Base-by-base conservation (phyloP, 2,329 filamentous ascomycete genomes). In the Penicillium sp. region DNA sequence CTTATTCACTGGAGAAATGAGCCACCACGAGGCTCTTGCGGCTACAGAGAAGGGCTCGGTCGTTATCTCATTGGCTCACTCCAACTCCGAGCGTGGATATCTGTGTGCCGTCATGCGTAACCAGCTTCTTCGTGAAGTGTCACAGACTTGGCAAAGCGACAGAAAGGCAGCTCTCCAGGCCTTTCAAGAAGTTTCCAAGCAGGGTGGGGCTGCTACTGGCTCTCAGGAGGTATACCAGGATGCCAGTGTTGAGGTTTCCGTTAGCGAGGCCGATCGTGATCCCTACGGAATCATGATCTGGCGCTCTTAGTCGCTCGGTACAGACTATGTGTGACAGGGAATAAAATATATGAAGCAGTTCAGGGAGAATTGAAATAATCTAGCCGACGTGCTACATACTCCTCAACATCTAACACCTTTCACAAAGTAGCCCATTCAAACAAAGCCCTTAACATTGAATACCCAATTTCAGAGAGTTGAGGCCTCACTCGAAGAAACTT, bases 1-100 rank as follows among this genome's bases (percentile, higher is more conserved):
- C 39, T 77, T 96, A 4, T 90, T 99, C 66, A 98, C 92, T 0
- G 95, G 95, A 1, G 95, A 99, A 78, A 85, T 98, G 81, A 90
- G 86, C 68, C 95, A 99, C 72, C 95, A 99, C 72, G 92, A 95
- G 62, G 92, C 93, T 3, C 83, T 99, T 57, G 86, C 90, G 39
- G 91, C 92, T 1, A 91, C 90, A 27, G 93, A 97, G 78, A 85
- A 88, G 57, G 93, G 93, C 1, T 88, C 88, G 62, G 89, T 87
- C 54, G 90, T 98, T 1, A 85, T 98, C 51, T 89, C 88, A 42
- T 82, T 96, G 48, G 96, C 96, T 68, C 95, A 99, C 74, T 93
- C 90, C 66, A 98, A 98, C 74, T 95, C 91, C 0, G 95, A 99
- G 79, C 81, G 95, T 35, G 88, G 86, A 0, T 99, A 93, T 71